Conservation (phyloP, 108 stramenopile genomes). For the Skeletonema costatum region DNA sequence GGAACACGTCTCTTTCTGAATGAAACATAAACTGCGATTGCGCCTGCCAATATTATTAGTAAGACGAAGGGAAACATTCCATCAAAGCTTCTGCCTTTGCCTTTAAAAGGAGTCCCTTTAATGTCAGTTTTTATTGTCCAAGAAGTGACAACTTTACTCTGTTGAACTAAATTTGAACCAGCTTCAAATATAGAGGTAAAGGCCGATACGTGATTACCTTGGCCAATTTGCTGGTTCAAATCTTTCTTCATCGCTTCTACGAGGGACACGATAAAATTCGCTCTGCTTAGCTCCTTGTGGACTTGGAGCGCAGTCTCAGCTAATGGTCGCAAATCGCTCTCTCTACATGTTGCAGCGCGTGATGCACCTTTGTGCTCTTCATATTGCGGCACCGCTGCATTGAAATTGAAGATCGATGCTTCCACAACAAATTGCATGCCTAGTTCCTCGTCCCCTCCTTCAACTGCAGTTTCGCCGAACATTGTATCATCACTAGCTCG, state of each 20-base stretch:
- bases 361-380: constrained; percentile 9
- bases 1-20: background rate
- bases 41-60: background rate
- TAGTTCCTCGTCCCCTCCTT: constrained; percentile 34
- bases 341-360: constrained; percentile 22
- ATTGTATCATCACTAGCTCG: constrained; percentile 41
- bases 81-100: background rate
- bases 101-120: background rate
- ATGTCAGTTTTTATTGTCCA: constrained; percentile 54
- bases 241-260: constrained; percentile 33
- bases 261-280: constrained; percentile 24
- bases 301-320: constrained; percentile 35
- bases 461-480: constrained; percentile 17
- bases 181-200: constrained; percentile 33
- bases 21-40: background rate
- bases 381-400: constrained; percentile 17
- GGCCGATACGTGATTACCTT: constrained; percentile 22
- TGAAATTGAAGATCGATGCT: constrained; percentile 41
- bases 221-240: constrained; percentile 23
- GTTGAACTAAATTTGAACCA: constrained; percentile 2
- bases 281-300: constrained; percentile 24
- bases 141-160: constrained; percentile 42
- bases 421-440: constrained; percentile 53
- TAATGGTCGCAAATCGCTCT: constrained; percentile 33
- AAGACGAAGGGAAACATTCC: background rate